A percentile compares a stretch with the other conserved stretches of the same genome.
Evolutionary conservation across 371 early-diverging fungal genomes (phyloP).

Genomic region (Mucor circinelloides): DNA sequence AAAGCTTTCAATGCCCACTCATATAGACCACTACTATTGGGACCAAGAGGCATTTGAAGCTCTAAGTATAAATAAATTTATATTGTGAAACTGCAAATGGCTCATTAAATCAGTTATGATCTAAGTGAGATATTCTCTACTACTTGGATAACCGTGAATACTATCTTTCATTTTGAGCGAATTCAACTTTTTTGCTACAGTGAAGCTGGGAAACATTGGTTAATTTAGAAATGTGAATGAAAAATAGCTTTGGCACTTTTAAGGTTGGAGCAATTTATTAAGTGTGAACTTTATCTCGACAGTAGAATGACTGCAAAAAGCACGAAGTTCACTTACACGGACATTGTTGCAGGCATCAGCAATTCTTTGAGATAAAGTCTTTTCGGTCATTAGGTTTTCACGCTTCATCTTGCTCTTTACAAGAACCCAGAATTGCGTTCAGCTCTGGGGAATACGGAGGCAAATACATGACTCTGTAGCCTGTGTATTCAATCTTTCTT

Average conservation of each 20-base stretch:
- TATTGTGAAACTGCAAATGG: too few relatives aligned
- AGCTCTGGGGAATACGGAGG: conserved; percentile 8
- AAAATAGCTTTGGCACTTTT: conserved; percentile 1
- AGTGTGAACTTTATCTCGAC: conserved; percentile 4
- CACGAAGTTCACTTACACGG: conserved; percentile 7
- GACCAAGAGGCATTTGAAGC: too few relatives aligned
- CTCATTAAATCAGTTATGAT: too few relatives aligned
- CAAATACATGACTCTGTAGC: conserved; percentile 7
- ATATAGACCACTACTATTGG: too few relatives aligned
- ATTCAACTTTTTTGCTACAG: too few relatives aligned
- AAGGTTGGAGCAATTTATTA: not conserved
- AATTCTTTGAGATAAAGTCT: conserved; percentile 21
- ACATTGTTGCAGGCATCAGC: conserved; percentile 19
- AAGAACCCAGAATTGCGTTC: conserved; percentile 9
- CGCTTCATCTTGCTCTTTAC: not conserved
- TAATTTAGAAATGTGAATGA: too few relatives aligned
- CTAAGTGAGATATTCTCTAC: too few relatives aligned
- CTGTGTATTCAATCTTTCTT: conserved; percentile 5
- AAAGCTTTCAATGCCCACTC: too few relatives aligned
- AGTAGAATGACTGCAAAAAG: conserved; percentile 7
- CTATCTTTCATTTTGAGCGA: too few relatives aligned
- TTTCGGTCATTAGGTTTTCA: conserved; percentile 8
- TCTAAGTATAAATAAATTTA: too few relatives aligned
- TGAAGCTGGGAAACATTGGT: too few relatives aligned
- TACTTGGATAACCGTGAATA: too few relatives aligned